These are phyloP conservation scores for Polytrichum formosum DNA, from an alignment of 225 moss, liverwort and hornwort genomes.

Conservation along the genomic window DNA sequence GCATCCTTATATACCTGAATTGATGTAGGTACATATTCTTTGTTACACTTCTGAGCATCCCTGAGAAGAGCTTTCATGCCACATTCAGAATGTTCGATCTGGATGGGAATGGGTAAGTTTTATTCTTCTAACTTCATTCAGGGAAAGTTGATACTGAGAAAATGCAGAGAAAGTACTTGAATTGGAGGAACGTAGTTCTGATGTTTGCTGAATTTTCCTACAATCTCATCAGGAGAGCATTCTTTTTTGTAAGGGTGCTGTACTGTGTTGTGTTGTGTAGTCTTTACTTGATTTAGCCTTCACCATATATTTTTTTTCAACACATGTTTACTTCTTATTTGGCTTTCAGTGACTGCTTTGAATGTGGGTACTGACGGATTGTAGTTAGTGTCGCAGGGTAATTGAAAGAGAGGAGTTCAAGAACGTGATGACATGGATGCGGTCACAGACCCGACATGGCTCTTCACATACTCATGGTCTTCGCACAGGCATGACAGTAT, in stretches of 20 bases:
- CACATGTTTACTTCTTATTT: no score
- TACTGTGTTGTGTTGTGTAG: no score
- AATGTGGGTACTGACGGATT: not conserved
- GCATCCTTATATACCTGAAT: not conserved
- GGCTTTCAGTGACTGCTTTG: not conserved
- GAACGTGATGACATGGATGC: slow-evolving; percentile 73
- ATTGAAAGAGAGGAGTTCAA: slow-evolving; percentile 80
- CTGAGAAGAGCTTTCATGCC: slow-evolving; percentile 68
- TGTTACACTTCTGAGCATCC: slow-evolving; percentile 75
- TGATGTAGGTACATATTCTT: slow-evolving; percentile 81
- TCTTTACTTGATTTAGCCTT: no score
- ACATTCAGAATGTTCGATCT: slow-evolving; percentile 91
- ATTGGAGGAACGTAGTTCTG: no score
- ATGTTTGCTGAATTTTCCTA: no score
- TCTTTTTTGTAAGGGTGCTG: no score
- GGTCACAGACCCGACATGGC: slow-evolving; percentile 59
- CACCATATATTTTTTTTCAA: no score
- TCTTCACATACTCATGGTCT: slow-evolving; percentile 60
- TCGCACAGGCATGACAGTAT: slow-evolving; percentile 49
- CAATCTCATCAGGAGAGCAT: no score
- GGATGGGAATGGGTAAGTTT: slow-evolving; percentile 71
- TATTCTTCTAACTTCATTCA: not conserved
- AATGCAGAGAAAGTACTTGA: no score
- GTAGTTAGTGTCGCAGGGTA: slow-evolving; percentile 32
- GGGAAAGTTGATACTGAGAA: no score